Base-by-base conservation (phyloP, 1,284 basidiomycete genomes). In the Trametes polyzona region DNA sequence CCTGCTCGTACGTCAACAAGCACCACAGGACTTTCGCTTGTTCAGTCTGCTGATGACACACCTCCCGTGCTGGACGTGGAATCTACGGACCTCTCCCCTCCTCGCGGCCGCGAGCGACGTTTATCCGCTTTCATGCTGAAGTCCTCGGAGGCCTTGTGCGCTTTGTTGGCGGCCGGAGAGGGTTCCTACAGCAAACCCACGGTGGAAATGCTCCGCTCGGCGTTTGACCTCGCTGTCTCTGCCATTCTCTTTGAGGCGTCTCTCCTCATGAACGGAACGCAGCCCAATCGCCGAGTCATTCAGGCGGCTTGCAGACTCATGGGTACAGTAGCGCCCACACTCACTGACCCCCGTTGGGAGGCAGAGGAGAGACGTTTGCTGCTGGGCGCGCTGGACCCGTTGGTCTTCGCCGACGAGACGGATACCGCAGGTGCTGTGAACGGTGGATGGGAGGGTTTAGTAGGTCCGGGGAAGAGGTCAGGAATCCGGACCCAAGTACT, bases 221-320 rank as follows among this genome's bases (percentile, higher is more conserved):
- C 83, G 4, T 67, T 96, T 36, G 93, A 96, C 66, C 72, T 89
- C 16, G 81, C 86, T 1, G 76, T 92, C 4, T 73, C 80, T 0
- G 79, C 84, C 0, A 71, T 96, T 1, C 74, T 76, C 19, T 95
- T 90, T 64, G 90, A 95, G 69, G 82, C 83, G 0, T 67, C 84
- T 0, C 80, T 95, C 7, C 69, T 80, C 9, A 63, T 83, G 52
- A 91, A 92, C 55, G 88, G 88, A 6, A 82, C 80, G 2, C 75
- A 79, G 27, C 73, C 78, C 7, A 86, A 85, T 61, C 74, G 80
- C 46, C 79, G 82, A n/a, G 80, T 86, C 16, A 69, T 91, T 10
- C 84, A 87, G 58, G 75, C 74, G 1, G 84, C 89, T 0, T 84
- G 82, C 65, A 83, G 82, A 62, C 65, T 92, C 8, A 71, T 88